phyloP scores from a whole-genome alignment of 2,329 filamentous ascomycete species.

The Neofusicoccum laricinum region DNA sequence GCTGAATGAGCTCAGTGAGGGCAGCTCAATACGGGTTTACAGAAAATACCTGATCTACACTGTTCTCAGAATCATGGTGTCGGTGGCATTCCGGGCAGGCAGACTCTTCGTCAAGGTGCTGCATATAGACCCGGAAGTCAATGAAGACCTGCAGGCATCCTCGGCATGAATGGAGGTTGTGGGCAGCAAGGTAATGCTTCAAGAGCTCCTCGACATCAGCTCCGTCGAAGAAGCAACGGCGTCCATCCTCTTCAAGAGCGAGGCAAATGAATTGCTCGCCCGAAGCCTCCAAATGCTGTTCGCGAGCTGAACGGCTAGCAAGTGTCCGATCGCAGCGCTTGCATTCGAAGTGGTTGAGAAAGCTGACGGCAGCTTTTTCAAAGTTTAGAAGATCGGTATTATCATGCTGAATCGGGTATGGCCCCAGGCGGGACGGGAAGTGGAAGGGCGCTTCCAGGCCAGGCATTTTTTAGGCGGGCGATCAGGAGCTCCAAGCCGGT shows the following conservation, averaged over 20 bases:
- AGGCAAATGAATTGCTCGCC: constrained; percentile 2
- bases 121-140: not conserved
- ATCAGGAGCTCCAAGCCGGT: not conserved
- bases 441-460: not conserved
- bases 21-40: not conserved
- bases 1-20: not conserved
- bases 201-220: not conserved
- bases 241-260: not conserved
- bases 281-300: not conserved
- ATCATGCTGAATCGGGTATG: not conserved
- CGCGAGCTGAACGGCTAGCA: not conserved
- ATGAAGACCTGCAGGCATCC: constrained; percentile 4
- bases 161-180: not conserved
- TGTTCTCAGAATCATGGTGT: not conserved
- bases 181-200: not conserved
- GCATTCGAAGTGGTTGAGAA: not conserved
- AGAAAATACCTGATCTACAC: not conserved
- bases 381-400: not conserved
- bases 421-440: not conserved
- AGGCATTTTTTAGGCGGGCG: not conserved
- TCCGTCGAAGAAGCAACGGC: not conserved
- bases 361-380: not conserved
- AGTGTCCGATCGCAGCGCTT: not conserved
- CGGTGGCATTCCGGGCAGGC: constrained; percentile 1
- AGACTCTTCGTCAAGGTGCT: not conserved